Conservation (phyloP, 352 stramenopile genomes). For the Phytopythium delawarense region DNA sequence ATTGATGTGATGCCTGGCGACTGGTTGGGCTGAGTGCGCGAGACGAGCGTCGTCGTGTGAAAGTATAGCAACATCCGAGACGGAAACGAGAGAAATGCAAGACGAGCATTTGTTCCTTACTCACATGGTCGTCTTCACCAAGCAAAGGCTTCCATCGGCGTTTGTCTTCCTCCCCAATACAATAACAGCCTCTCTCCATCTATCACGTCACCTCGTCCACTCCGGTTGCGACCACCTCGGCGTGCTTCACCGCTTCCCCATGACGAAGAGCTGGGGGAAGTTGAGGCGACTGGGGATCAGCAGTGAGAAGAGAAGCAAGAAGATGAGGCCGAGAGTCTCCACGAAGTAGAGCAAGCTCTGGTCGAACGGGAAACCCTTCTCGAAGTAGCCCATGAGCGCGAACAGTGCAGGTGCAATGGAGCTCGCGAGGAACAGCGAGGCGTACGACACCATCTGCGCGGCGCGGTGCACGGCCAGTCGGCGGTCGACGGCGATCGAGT, state of each 20-base stretch:
- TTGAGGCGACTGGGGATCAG: constrained; percentile 78
- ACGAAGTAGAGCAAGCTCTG: constrained; percentile 79
- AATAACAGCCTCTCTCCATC: neutral
- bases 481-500: constrained; percentile 72
- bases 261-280: constrained; percentile 75
- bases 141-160: neutral
- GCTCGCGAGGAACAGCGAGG: constrained; percentile 48
- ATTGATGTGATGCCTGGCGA: neutral
- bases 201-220: neutral
- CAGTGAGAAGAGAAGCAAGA: constrained; percentile 74
- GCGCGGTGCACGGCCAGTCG: constrained; percentile 67
- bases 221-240: neutral
- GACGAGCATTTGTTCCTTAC: neutral
- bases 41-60: neutral
- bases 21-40: neutral
- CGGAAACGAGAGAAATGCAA: neutral
- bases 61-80: neutral
- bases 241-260: constrained; percentile 59
- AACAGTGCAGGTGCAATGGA: constrained; percentile 53
- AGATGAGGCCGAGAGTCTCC: constrained; percentile 54
- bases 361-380: constrained; percentile 71
- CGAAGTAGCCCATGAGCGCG: constrained; percentile 70
- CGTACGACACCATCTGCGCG: constrained; percentile 57
- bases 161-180: constrained; percentile 1
- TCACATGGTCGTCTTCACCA: neutral